Conservation (phyloP, 108 stramenopile genomes). For the Pseudonitzschia multiseries region DNA sequence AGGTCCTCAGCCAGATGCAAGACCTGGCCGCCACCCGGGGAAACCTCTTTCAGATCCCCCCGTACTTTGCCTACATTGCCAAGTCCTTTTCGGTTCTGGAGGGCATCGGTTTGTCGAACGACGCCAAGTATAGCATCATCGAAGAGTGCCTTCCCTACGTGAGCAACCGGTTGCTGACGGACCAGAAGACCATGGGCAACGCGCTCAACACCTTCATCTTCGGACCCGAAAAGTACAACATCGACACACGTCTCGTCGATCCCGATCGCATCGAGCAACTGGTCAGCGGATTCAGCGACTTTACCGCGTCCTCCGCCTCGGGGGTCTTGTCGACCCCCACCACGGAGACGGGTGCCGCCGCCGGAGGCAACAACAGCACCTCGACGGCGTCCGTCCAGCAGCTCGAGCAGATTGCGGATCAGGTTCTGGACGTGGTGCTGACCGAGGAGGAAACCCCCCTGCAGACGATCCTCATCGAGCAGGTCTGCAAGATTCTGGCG, state of each 20-base stretch:
- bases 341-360: constrained; percentile 4
- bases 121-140: constrained; percentile 91
- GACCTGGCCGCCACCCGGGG: constrained; percentile 64
- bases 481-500: constrained; percentile 79
- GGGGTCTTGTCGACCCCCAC: constrained; percentile 35
- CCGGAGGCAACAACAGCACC: constrained; percentile 34
- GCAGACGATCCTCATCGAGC: constrained; percentile 77
- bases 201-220: constrained; percentile 92
- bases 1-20: constrained; percentile 78
- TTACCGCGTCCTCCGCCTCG: constrained; percentile 65
- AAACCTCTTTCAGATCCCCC: constrained; percentile 53
- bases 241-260: constrained; percentile 70
- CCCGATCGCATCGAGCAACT: constrained; percentile 82
- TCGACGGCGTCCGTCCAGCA: constrained; percentile 40
- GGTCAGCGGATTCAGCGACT: constrained; percentile 75
- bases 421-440: constrained; percentile 74
- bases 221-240: constrained; percentile 80
- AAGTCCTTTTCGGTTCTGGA: constrained; percentile 92
- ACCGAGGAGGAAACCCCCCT: constrained; percentile 84
- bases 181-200: constrained; percentile 81
- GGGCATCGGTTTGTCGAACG: constrained; percentile 91
- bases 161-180: constrained; percentile 87
- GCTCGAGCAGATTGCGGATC: constrained; percentile 61
- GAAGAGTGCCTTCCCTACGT: constrained; percentile 95
- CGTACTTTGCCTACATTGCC: constrained; percentile 92